Evolutionary conservation across 768 basidiomycete species (phyloP).

Genomic region (Hericium coralloides): DNA sequence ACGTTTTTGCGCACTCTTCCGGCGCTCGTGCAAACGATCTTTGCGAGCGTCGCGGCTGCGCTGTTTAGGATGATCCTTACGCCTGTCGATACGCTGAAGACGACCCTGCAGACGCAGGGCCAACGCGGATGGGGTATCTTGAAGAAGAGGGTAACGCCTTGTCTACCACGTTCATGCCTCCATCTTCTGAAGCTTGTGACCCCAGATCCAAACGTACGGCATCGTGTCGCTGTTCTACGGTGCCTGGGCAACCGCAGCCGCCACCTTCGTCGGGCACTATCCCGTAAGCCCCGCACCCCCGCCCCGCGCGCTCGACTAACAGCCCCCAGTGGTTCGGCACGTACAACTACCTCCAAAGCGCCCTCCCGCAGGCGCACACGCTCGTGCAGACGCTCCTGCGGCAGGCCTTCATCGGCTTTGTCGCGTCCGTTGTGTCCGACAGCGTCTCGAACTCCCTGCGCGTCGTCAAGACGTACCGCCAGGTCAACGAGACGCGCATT

Average conservation of each 20-base stretch:
- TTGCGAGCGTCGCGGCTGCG: slow-evolving; percentile 73
- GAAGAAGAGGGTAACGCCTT: slow-evolving; percentile 42
- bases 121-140: slow-evolving; percentile 58
- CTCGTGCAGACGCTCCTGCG: slow-evolving; percentile 54
- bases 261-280: slow-evolving; percentile 90
- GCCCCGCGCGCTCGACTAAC: background rate
- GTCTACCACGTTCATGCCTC: too few species aligned
- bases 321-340: slow-evolving; percentile 63
- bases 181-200: background rate
- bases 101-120: slow-evolving; percentile 91
- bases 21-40: slow-evolving; percentile 60
- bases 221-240: slow-evolving; percentile 82
- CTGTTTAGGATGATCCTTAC: slow-evolving; percentile 86
- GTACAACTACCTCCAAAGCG: slow-evolving; percentile 70
- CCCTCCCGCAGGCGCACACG: slow-evolving; percentile 48
- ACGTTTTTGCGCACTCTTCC: slow-evolving; percentile 59
- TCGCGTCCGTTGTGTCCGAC: slow-evolving; percentile 79
- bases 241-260: slow-evolving; percentile 84
- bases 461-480: slow-evolving; percentile 93
- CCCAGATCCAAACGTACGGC: slow-evolving; percentile 65
- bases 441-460: slow-evolving; percentile 81
- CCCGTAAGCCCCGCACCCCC: slow-evolving; percentile 41
- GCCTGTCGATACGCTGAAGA: slow-evolving; percentile 91
- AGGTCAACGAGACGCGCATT: slow-evolving; percentile 77
- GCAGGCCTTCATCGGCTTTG: slow-evolving; percentile 88